phyloP scores from a whole-genome alignment of 2,329 filamentous ascomycete species.

The Pseudomassariella vexata region DNA sequence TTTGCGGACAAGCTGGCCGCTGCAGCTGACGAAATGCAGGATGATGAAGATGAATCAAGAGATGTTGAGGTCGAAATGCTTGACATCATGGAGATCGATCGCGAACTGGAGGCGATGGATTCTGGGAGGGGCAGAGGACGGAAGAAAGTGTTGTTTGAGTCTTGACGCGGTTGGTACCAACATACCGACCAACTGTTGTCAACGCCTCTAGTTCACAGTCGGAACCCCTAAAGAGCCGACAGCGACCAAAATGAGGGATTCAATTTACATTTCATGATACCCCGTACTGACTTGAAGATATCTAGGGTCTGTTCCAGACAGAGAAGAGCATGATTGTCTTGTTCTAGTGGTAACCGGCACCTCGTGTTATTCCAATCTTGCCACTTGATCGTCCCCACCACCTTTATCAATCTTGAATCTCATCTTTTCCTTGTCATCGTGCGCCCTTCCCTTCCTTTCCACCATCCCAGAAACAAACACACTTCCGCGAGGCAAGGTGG shows the following conservation, averaged over 20 bases:
- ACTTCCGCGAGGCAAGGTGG: conserved; percentile 67
- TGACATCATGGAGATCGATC: conserved; percentile 61
- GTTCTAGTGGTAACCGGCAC: no score
- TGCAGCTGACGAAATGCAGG: conserved; percentile 45
- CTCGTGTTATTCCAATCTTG: no score
- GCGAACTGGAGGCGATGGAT: conserved; percentile 51
- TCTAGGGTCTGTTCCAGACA: no score
- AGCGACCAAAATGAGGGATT: no score
- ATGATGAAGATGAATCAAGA: conserved; percentile 36
- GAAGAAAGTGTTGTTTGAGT: conserved; percentile 49
- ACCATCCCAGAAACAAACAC: not conserved
- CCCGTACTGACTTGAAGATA: no score
- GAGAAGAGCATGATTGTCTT: no score
- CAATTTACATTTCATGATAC: no score
- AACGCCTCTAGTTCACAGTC: no score
- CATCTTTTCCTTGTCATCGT: conserved; percentile 2
- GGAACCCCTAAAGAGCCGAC: no score
- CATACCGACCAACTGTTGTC: no score
- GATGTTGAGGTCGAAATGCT: conserved; percentile 57
- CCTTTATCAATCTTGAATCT: conserved; percentile 1
- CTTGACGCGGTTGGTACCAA: no score
- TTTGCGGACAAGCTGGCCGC: conserved; percentile 46
- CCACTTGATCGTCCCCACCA: no score
- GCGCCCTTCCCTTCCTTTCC: conserved; percentile 4
- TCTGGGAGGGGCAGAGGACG: conserved; percentile 38